Percentiles rank a stretch among this genome's conserved stretches.
Evolutionary conservation across 148 eudicot species (phyloP).

Genomic region (Heliosperma pusillum): DNA sequence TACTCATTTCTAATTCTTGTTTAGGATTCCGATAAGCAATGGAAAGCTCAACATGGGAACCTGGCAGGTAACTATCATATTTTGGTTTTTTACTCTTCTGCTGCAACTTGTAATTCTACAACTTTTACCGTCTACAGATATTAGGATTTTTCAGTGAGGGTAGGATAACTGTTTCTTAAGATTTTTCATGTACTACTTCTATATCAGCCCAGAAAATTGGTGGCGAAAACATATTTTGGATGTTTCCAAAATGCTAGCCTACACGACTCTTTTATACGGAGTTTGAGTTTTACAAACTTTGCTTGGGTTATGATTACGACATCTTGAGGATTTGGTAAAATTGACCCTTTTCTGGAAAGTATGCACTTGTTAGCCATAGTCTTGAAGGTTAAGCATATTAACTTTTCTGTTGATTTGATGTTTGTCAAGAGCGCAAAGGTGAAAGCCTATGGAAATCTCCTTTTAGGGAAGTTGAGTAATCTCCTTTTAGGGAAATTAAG

Average conservation of each 20-base stretch:
- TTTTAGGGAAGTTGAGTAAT: neutral
- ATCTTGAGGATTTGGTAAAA: neutral
- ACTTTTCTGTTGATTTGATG: neutral
- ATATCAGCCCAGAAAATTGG: neutral
- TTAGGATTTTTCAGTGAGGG: neutral
- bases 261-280: neutral
- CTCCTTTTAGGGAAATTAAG: neutral
- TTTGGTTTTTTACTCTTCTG: neutral
- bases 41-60: slow-evolving; percentile 97
- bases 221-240: neutral
- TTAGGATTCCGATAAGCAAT: slow-evolving; percentile 85
- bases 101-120: neutral
- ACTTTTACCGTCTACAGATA: neutral
- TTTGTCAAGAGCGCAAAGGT: neutral
- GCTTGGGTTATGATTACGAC: neutral
- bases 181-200: neutral
- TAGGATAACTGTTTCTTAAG: neutral
- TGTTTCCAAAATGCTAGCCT: neutral
- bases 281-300: neutral
- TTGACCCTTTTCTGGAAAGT: neutral
- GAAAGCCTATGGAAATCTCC: neutral
- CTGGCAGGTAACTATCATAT: slow-evolving; percentile 67
- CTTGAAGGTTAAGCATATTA: neutral
- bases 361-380: neutral
- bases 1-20: slow-evolving; percentile 18